phyloP scores from a whole-genome alignment of 257 asterid species.

The Petrea volubilis region DNA sequence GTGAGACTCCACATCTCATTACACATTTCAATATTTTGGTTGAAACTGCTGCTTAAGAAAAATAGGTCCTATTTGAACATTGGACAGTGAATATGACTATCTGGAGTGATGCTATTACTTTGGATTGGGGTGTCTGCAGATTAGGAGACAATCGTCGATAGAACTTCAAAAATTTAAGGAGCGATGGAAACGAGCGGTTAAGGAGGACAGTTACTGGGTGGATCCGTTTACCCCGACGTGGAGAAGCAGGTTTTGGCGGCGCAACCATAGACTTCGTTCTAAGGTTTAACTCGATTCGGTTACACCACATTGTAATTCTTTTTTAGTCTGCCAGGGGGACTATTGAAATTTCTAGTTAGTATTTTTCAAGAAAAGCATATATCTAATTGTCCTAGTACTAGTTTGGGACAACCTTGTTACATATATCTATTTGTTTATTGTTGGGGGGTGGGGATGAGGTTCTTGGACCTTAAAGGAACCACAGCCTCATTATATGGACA shows the following conservation, averaged over 20 bases:
- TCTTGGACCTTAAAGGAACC: too few species aligned
- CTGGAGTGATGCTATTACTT: not conserved
- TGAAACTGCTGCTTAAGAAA: not conserved
- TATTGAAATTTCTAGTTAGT: not conserved
- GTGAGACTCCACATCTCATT: slow-evolving; percentile 40
- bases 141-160: slow-evolving; percentile 66
- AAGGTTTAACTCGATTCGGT: slow-evolving; percentile 27
- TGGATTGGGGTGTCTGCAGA: slow-evolving; percentile 37
- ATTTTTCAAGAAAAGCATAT: not conserved
- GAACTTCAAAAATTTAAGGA: slow-evolving; percentile 73
- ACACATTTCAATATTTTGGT: not conserved
- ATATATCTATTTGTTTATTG: not conserved
- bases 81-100: not conserved
- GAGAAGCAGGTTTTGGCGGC: slow-evolving; percentile 38
- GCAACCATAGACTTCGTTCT: slow-evolving; percentile 22
- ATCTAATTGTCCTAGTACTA: not conserved
- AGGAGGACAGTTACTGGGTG: slow-evolving; percentile 65
- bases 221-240: slow-evolving; percentile 58
- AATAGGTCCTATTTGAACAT: not conserved
- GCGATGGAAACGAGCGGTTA: slow-evolving; percentile 78
- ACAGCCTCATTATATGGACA: too few species aligned
- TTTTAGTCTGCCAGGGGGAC: slow-evolving; percentile 3
- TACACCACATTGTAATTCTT: slow-evolving; percentile 19
- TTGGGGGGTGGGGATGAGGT: too few species aligned
- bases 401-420: not conserved